Percentiles rank a stretch among this genome's conserved stretches.
Evolutionary conservation across 768 basidiomycete species (phyloP).

Genomic region (Mycena alexandri): DNA sequence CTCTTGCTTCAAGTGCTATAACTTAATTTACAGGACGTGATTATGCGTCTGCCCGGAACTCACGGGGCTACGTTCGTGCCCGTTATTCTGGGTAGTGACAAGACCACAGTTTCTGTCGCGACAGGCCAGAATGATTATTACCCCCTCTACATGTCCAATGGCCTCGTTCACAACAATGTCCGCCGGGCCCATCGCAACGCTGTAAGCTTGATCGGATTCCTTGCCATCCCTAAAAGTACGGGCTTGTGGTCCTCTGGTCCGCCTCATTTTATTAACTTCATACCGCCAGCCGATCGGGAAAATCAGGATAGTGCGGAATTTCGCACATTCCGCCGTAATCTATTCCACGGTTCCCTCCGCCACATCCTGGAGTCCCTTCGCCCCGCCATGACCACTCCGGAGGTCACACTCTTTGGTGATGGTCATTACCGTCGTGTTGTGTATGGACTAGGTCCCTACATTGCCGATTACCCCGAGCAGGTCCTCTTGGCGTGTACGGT

Average conservation of each 20-base stretch:
- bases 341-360: constrained; percentile 48
- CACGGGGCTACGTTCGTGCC: constrained; percentile 49
- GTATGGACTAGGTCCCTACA: constrained; percentile 47
- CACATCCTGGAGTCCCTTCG: constrained; percentile 40
- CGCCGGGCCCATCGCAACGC: constrained; percentile 49
- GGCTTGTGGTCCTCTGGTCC: constrained; percentile 28
- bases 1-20: background rate
- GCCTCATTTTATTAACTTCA: no score
- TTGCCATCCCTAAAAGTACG: constrained; percentile 47
- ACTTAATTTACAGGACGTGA: background rate
- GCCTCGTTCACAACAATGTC: constrained; percentile 48
- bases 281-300: constrained; percentile 11
- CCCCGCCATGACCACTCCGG: constrained; percentile 43
- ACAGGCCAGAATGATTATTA: constrained; percentile 54
- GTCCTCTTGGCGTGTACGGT: no score
- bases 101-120: constrained; percentile 53
- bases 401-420: constrained; percentile 45
- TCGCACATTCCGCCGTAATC: constrained; percentile 45
- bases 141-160: constrained; percentile 50
- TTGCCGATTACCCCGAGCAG: no score
- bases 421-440: constrained; percentile 28
- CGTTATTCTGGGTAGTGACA: constrained; percentile 53
- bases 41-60: constrained; percentile 18
- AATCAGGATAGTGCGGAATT: constrained; percentile 4
- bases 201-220: constrained; percentile 45